These are phyloP conservation scores for Aspergillus sp. DNA, from an alignment of 2,329 filamentous ascomycete species.

Conservation along the genomic window DNA sequence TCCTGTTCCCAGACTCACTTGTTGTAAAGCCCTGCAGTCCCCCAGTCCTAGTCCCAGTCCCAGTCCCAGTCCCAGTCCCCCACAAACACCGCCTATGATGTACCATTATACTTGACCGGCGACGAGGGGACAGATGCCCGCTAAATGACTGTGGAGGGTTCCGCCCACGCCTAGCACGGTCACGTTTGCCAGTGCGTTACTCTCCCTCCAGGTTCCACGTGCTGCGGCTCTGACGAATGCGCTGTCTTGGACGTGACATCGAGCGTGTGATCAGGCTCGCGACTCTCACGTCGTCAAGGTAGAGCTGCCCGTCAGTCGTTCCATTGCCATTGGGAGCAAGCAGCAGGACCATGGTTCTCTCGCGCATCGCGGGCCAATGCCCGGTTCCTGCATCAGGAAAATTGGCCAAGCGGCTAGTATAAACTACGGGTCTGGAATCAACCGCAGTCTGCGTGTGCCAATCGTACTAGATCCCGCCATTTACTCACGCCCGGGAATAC, in stretches of 20 bases:
- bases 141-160: conserved; percentile 44
- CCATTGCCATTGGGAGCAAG: conserved; percentile 47
- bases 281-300: conserved; percentile 68
- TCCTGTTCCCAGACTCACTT: too few relatives aligned
- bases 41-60: conserved; percentile 47
- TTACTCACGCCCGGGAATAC: conserved; percentile 59
- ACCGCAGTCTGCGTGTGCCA: conserved; percentile 62
- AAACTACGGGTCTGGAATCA: conserved; percentile 42
- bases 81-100: conserved; percentile 42
- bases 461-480: conserved; percentile 62
- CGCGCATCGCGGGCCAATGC: conserved; percentile 55
- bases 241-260: conserved; percentile 36
- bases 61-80: conserved; percentile 49
- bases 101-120: conserved; percentile 42
- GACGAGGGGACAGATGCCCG: conserved; percentile 33
- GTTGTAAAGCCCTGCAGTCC: too few relatives aligned
- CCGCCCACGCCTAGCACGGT: conserved; percentile 51
- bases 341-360: conserved; percentile 58
- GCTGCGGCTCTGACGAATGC: conserved; percentile 39
- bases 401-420: conserved; percentile 58
- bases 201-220: conserved; percentile 46
- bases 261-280: conserved; percentile 47
- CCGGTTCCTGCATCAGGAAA: conserved; percentile 58
- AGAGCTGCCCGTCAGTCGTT: conserved; percentile 52
- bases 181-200: conserved; percentile 51